Evolutionary conservation across 176 grass and related monocot species (phyloP).

Genomic region (Lolium perenne): DNA sequence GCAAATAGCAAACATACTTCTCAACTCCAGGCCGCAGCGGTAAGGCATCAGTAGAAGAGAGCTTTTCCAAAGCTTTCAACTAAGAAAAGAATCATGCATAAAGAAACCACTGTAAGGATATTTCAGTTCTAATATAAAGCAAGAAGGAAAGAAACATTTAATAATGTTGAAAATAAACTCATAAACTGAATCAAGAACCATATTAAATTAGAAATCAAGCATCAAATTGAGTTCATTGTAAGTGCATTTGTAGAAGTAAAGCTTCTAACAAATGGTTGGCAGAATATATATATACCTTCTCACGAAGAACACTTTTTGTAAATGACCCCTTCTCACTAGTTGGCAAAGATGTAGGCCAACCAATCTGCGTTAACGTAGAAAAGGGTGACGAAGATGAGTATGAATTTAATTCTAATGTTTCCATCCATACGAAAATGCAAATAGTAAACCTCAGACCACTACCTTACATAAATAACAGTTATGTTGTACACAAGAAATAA

Average conservation of each 20-base stretch:
- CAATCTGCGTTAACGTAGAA: constrained; percentile 66
- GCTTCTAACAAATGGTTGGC: constrained; percentile 12
- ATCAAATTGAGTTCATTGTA: neutral
- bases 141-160: neutral
- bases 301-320: constrained; percentile 73
- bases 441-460: neutral
- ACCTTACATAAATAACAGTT: constrained; percentile 22
- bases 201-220: neutral
- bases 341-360: constrained; percentile 94
- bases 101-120: constrained; percentile 20
- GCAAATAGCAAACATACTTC: constrained; percentile 54
- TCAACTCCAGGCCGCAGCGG: constrained; percentile 83
- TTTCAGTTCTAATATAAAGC: neutral
- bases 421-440: constrained; percentile 13
- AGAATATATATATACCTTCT: constrained; percentile 65
- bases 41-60: constrained; percentile 66
- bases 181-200: neutral
- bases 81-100: constrained; percentile 42
- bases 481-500: neutral
- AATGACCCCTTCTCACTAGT: constrained; percentile 96
- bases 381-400: constrained; percentile 6
- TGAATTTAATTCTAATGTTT: neutral
- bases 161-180: neutral
- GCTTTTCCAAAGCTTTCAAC: constrained; percentile 87
- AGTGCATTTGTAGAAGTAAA: constrained; percentile 24